These are phyloP conservation scores for Puccinellia tenuiflora DNA, from an alignment of 176 grass and related monocot species.

Conservation along the genomic window DNA sequence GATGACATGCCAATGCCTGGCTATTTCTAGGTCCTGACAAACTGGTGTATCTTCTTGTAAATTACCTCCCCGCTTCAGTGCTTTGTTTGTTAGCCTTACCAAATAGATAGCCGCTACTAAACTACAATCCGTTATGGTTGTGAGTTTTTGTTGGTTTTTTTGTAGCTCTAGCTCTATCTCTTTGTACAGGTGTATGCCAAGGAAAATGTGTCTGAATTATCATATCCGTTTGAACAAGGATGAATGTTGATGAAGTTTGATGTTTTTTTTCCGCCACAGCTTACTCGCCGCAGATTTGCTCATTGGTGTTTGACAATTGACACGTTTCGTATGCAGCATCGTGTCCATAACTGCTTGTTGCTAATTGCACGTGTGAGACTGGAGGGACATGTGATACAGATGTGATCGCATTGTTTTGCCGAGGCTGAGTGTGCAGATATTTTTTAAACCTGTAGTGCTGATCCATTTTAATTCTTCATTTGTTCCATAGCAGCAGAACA, in stretches of 20 bases:
- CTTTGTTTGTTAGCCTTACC: conserved; percentile 14
- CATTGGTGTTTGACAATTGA: not conserved
- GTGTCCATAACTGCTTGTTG: not conserved
- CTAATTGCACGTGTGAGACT: not conserved
- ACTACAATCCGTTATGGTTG: not conserved
- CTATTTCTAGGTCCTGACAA: conserved; percentile 31
- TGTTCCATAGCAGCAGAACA: not conserved
- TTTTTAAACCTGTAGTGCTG: not conserved
- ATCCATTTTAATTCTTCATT: not conserved
- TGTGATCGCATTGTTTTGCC: not conserved
- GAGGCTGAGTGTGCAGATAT: not conserved
- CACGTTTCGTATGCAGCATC: not conserved
- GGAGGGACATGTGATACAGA: not conserved
- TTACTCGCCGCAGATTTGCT: not conserved
- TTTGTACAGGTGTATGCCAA: conserved; percentile 20
- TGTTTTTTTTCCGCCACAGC: not conserved
- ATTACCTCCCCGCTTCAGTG: not conserved
- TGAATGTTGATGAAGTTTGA: not conserved
- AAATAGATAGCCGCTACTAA: conserved; percentile 14
- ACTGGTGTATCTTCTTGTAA: conserved; percentile 24
- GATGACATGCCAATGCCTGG: conserved; percentile 46
- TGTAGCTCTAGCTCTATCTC: not conserved
- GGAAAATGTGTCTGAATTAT: not conserved
- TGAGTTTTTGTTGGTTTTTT: conserved; percentile 7
- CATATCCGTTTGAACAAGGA: not conserved